These are phyloP conservation scores for Tylopilus vinaceipallidus DNA, from an alignment of 768 basidiomycete genomes.

Conservation along the genomic window DNA sequence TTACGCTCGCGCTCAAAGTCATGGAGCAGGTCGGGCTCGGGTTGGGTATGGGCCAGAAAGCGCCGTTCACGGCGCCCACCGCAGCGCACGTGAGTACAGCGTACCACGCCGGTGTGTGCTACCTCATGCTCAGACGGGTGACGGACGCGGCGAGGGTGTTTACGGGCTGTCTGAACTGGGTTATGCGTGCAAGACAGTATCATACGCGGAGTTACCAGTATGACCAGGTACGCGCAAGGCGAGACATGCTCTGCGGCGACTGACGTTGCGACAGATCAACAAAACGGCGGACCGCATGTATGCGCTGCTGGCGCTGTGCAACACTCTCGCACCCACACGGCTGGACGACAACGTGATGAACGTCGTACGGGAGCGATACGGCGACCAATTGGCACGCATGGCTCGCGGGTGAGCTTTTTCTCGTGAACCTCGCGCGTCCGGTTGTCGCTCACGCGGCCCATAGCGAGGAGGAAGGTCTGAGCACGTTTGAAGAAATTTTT, in stretches of 20 bases:
- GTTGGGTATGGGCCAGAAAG: conserved; percentile 88
- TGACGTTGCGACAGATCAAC: conserved; percentile 62
- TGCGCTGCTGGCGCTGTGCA: conserved; percentile 90
- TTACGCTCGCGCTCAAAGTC: conserved; percentile 89
- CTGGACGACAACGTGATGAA: conserved; percentile 94
- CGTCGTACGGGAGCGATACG: conserved; percentile 88
- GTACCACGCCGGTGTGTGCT: conserved; percentile 97
- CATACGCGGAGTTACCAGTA: conserved; percentile 97
- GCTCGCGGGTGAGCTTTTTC: conserved; percentile 74
- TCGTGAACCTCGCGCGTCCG: too few relatives aligned
- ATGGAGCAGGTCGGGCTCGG: conserved; percentile 93
- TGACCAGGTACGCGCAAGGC: conserved; percentile 62
- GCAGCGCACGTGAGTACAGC: conserved; percentile 95
- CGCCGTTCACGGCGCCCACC: conserved; percentile 90
- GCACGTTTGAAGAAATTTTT: conserved; percentile 59
- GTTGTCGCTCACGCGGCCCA: too few relatives aligned
- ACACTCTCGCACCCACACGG: conserved; percentile 87
- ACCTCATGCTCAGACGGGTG: conserved; percentile 91
- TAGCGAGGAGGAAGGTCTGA: conserved; percentile 70
- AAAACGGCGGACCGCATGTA: conserved; percentile 99
- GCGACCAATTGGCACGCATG: conserved; percentile 89
- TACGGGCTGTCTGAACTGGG: conserved; percentile 90
- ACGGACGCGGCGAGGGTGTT: conserved; percentile 95
- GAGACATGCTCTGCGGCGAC: not conserved
- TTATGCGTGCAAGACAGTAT: conserved; percentile 93